Conservation (phyloP, 176 grass and related monocot genomes). For the Poa pratensis region DNA sequence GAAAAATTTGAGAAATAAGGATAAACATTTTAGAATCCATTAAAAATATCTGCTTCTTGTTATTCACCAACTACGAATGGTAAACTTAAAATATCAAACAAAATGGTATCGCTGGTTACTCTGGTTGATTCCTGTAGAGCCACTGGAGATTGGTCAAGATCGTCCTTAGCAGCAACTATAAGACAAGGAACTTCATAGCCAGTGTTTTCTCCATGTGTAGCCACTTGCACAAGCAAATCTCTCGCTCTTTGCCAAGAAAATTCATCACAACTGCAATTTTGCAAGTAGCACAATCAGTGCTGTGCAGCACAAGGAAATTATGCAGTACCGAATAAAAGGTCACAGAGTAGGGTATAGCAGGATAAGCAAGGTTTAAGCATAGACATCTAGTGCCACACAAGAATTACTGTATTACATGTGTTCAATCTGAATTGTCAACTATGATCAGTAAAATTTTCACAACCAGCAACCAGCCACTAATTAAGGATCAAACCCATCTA, state of each 20-base stretch:
- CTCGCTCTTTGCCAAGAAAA: constrained; percentile 86
- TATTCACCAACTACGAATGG: background rate
- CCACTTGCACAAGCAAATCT: constrained; percentile 91
- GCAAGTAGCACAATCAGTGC: background rate
- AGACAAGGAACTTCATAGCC: constrained; percentile 97
- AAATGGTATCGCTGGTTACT: constrained; percentile 51
- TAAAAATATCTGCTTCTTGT: background rate
- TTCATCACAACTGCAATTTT: constrained; percentile 80
- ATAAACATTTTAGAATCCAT: background rate
- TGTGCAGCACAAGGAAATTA: constrained; percentile 1
- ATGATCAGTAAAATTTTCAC: background rate
- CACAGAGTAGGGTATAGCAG: background rate
- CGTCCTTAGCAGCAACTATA: constrained; percentile 95
- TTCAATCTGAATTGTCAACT: constrained; percentile 4
- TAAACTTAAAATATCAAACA: constrained; percentile 10
- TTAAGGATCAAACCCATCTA: background rate
- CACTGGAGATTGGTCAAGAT: constrained; percentile 90
- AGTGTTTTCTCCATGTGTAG: constrained; percentile 92
- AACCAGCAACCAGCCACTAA: background rate
- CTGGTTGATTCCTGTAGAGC: constrained; percentile 95
- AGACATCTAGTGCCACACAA: background rate
- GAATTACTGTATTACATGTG: background rate
- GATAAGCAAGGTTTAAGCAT: background rate
- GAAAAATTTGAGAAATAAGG: background rate
- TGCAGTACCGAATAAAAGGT: background rate